Percentiles rank a stretch among this genome's conserved stretches.
Evolutionary conservation across 2,329 filamentous ascomycete genomes (phyloP).

Genomic region (Aspergillus sp.): DNA sequence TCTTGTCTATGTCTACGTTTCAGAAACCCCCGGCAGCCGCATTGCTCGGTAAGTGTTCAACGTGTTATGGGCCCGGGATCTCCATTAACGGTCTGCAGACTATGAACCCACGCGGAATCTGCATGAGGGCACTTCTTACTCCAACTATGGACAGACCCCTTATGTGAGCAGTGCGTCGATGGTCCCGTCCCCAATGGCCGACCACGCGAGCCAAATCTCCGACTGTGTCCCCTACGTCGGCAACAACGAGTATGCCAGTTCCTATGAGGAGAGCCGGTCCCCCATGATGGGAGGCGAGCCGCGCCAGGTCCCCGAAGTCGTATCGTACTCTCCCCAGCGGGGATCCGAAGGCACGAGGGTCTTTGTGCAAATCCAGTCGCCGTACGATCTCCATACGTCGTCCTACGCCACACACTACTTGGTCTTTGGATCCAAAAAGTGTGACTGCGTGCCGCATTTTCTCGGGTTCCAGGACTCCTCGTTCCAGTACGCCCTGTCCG

Average conservation of each 20-base stretch:
- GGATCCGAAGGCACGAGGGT: slow-evolving; percentile 71
- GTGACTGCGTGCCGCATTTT: slow-evolving; percentile 65
- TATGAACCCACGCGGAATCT: slow-evolving; percentile 38
- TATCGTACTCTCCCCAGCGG: slow-evolving; percentile 67
- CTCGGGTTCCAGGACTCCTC: slow-evolving; percentile 56
- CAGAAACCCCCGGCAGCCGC: slow-evolving; percentile 72
- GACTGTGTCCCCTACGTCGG: slow-evolving; percentile 41
- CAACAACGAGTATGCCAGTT: slow-evolving; percentile 40
- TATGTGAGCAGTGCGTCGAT: slow-evolving; percentile 37
- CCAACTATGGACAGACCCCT: slow-evolving; percentile 37
- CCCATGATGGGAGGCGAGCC: slow-evolving; percentile 65
- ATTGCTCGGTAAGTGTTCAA: slow-evolving; percentile 70
- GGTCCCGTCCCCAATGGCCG: slow-evolving; percentile 41
- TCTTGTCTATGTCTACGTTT: slow-evolving; percentile 80
- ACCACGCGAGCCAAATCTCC: slow-evolving; percentile 40
- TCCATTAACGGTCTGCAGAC: slow-evolving; percentile 21
- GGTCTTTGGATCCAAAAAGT: slow-evolving; percentile 76
- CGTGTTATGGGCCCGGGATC: neutral
- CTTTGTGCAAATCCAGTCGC: slow-evolving; percentile 69
- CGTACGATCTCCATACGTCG: slow-evolving; percentile 69
- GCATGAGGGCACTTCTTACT: slow-evolving; percentile 43
- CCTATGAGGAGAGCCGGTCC: slow-evolving; percentile 62
- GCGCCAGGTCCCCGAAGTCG: slow-evolving; percentile 62
- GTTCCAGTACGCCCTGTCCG: slow-evolving; percentile 70
- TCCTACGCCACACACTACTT: slow-evolving; percentile 59